Evolutionary conservation across 805 yeast species (phyloP), one percentile per base, ranked within the genome.

Genomic region (Saccharomycopsis fodiens): DNA sequence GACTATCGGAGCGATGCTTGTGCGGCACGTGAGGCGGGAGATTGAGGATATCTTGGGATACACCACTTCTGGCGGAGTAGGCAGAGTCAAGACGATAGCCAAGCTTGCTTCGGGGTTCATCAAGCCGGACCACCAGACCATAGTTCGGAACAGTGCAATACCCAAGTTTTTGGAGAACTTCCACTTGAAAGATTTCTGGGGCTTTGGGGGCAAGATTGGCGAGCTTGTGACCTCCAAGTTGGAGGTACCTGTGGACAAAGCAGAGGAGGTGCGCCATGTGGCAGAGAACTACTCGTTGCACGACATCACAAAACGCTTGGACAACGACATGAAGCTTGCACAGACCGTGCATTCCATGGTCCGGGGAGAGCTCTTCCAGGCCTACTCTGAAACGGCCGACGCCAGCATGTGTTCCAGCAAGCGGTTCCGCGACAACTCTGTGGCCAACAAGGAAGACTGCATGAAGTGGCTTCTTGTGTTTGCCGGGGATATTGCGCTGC

Each of bases 331-430:
- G 6, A 64, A 58, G 19, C 53, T 81, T 17, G 82, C 86, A 0
- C 63, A 63, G 7, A 74, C 74, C 51, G 57, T 93, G 2, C 80
- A 69, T 57, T 64, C 75, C 12, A 58, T 87, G 20, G 80, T 81
- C 0, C 65, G 88, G 25, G 97, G 97, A 0, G 62, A 68, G 7
- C 69, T 69, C 47, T 54, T 64, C 32, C 67, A 67, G n/a, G 80
- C 78, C 19, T 64, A 93, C 3, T 68, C 70, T 6, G 67, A 74
- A 10, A 68, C 83, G 39, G 73, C 79, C 0, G 77, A 78, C 21
- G 86, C 88, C 58, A 80, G 95, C 0, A 91, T 93, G 97, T 79
- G 80, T 63, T 82, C 96, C 0, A 79, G 80, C 41, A 93, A 93
- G 59, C 86, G 88, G 57, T 81, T 91, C 60, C 63, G 80, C 41